Evolutionary conservation across 1,284 basidiomycete species (phyloP), one percentile per base, ranked within the genome.

Genomic region (Pseudozyma sp.): DNA sequence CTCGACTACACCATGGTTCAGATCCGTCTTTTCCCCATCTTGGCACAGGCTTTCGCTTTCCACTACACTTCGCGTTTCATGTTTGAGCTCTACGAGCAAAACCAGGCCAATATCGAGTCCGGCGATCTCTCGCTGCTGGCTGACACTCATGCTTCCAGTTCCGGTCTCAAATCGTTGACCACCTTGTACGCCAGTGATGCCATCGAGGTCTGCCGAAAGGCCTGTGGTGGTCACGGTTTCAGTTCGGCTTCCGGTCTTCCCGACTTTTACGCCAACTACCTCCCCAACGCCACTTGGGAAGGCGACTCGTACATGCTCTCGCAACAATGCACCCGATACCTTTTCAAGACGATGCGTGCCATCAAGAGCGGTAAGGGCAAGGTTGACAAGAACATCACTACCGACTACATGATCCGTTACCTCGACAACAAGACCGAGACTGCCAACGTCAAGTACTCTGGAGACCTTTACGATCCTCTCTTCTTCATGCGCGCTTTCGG

Each of bases 1-100:
- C 70, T 86, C 40, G 85, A 86, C 79, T 86, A 86, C 76, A 79
- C 81, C 44, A 81, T 85, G 76, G 85, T 86, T 7, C 84, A 85
- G 65, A 79, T 80, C 44, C 78, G 86, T n/a, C 76, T 86, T 53
- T 85, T 86, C 75, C 86, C 86, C 16, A 82, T 85, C 43, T 74
- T 86, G 50, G 86, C 85, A 3, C 80, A 85, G 72, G 85, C 86
- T 0, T 84, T 85, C 59, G 86, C 86, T n/a, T 85, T 84, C 63
- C 85, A 86, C 78, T 86, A 83, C 73, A 86, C 77, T 12, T 77
- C 77, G 34, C 66, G 70, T 52, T 79, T 72, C 65, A 86, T 86
- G 85, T 85, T 80, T 70, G 74, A 83, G 5, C 78, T 84, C 25
- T 86, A 86, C 77, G 70, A 83, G 45, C 68, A 74, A 36, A 86